These are phyloP conservation scores for Rosa chinensis DNA, from an alignment of 306 rosid species.

Conservation along the genomic window DNA sequence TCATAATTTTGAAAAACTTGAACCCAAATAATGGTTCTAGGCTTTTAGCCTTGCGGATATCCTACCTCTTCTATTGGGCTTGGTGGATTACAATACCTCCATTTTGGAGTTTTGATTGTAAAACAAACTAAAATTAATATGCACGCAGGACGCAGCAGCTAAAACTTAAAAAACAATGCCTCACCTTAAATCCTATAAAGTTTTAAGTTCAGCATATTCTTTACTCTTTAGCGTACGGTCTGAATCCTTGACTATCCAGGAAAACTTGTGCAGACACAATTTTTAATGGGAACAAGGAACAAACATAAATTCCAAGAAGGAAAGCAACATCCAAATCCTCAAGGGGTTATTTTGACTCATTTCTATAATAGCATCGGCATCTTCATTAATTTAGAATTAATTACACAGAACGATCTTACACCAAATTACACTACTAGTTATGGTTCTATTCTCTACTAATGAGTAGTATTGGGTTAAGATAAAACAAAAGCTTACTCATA, in stretches of 20 bases:
- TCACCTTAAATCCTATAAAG: not conserved
- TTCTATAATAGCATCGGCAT: too few relatives aligned
- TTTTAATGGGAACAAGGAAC: not conserved
- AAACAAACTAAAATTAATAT: not conserved
- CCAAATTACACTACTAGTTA: too few relatives aligned
- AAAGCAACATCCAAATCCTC: slow-evolving; percentile 3
- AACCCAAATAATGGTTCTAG: not conserved
- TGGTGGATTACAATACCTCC: not conserved
- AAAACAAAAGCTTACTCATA: too few relatives aligned
- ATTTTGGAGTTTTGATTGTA: not conserved
- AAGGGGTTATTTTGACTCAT: not conserved
- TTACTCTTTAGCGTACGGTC: not conserved
- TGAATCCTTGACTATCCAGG: not conserved
- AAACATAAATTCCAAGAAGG: not conserved
- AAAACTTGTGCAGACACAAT: not conserved
- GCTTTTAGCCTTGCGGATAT: not conserved
- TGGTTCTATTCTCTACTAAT: too few relatives aligned
- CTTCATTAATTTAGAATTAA: too few relatives aligned
- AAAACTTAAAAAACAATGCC: not conserved
- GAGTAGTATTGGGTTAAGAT: too few relatives aligned
- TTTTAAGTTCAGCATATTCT: not conserved
- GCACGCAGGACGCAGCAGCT: not conserved
- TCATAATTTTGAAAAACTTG: not conserved
- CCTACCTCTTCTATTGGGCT: too few relatives aligned
- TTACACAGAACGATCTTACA: too few relatives aligned